Evolutionary conservation across 805 yeast genomes (phyloP).

Genomic region (Isabelozyma pseudorhagii): DNA sequence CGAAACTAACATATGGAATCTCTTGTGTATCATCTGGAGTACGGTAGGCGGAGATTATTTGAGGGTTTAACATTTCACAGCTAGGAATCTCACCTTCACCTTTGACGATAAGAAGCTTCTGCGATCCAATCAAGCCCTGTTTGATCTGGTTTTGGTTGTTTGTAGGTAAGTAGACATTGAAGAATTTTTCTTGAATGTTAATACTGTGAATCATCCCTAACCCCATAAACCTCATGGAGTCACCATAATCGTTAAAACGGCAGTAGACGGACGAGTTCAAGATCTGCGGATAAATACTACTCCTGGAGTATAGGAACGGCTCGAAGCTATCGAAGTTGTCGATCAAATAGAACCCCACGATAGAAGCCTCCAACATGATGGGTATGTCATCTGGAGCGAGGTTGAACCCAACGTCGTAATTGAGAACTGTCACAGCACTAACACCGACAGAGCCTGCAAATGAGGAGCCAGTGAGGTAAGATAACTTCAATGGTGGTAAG

Average conservation of each 20-base stretch:
- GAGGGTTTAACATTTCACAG: conserved; percentile 44
- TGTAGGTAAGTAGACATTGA: conserved; percentile 59
- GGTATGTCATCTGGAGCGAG: conserved; percentile 21
- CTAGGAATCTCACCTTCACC: conserved; percentile 68
- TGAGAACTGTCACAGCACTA: conserved; percentile 21
- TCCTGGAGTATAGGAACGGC: conserved; percentile 13
- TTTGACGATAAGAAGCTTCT: conserved; percentile 46
- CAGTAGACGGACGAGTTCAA: conserved; percentile 12
- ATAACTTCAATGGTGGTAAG: conserved; percentile 22
- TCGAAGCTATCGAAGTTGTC: conserved; percentile 16
- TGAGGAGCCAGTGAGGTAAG: conserved; percentile 17
- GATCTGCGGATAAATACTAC: conserved; percentile 12
- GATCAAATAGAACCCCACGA: conserved; percentile 37
- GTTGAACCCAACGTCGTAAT: conserved; percentile 12
- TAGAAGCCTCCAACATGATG: conserved; percentile 38
- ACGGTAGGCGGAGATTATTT: conserved; percentile 4
- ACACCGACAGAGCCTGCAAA: conserved; percentile 16
- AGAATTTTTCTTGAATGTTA: conserved; percentile 27
- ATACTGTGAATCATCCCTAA: conserved; percentile 69
- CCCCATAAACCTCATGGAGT: conserved; percentile 37
- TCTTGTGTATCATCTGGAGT: background rate
- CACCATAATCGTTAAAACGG: conserved; percentile 7
- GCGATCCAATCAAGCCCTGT: conserved; percentile 15
- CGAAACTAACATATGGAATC: conserved; percentile 46
- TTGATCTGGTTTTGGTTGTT: conserved; percentile 6